A percentile compares a stretch with the other conserved stretches of the same genome.
Evolutionary conservation across 805 yeast genomes (phyloP).

Genomic region (Cyberlindnera misumaiensis): DNA sequence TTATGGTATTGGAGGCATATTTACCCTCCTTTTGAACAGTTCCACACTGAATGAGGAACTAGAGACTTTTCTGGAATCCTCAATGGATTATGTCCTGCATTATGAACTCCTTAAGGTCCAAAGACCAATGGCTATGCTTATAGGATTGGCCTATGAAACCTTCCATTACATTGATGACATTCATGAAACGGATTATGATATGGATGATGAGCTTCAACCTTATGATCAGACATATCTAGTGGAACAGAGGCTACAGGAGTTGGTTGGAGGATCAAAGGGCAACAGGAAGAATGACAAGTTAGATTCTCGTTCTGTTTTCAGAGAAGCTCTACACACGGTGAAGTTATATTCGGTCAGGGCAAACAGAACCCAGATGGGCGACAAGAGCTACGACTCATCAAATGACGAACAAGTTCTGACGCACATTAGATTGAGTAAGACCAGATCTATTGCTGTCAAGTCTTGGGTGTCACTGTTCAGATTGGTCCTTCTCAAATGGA

Average conservation of each 20-base stretch:
- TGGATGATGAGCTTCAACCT: conserved; percentile 42
- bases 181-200: conserved; percentile 33
- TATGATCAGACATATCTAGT: conserved; percentile 47
- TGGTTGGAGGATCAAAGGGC: conserved; percentile 48
- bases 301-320: conserved; percentile 50
- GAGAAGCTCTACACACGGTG: conserved; percentile 48
- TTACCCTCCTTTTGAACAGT: conserved; percentile 15
- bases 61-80: conserved; percentile 17
- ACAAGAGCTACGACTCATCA: conserved; percentile 15
- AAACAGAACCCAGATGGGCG: conserved; percentile 24
- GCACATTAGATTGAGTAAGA: conserved; percentile 22
- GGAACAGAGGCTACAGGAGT: conserved; percentile 31
- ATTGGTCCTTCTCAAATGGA: conserved; percentile 22
- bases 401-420: conserved; percentile 15
- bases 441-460: conserved; percentile 22
- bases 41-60: conserved; percentile 15
- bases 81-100: conserved; percentile 14
- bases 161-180: conserved; percentile 33
- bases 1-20: conserved; percentile 19
- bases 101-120: conserved; percentile 15
- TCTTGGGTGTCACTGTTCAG: conserved; percentile 26
- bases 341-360: conserved; percentile 30
- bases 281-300: conserved; percentile 56
- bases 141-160: conserved; percentile 21
- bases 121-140: conserved; percentile 22